Evolutionary conservation across 306 rosid species (phyloP), one percentile per base, ranked within the genome.

Genomic region (Fragaria ananassa): DNA sequence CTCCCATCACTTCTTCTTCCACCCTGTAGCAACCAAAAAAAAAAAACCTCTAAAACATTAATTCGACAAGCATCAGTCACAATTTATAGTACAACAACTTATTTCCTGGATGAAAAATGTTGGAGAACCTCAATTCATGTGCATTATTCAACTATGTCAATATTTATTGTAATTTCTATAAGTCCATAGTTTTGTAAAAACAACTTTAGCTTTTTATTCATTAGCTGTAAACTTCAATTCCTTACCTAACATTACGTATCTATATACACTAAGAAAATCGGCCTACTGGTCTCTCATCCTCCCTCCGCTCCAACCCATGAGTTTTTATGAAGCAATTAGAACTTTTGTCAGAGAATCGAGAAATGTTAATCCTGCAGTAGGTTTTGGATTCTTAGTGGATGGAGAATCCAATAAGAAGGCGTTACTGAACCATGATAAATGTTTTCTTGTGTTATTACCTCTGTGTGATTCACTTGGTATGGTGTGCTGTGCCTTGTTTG

Each of bases 1-100:
- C 99, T 85, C 60, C 99, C 97, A 84, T 95, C 99, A 21, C 99
- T 95, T 84, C 99, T 92, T 84, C 85, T 90, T 42, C 96, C 99
- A 31, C 93, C 96, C 99, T 95, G 74, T 57, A 67, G 68, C 76
- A 77, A 68, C 77, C 77, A 79, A 21, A 72, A 39, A 75, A 60
- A 78, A 21, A 72, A 44, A 35, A 41, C 60, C 47, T 50, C 18
- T 50, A 23, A 61, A 17, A 14, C 10, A 60, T 56, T 42, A 66
- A 54, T 14, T 39, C 68, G 0, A 62, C 41, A 12, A 61, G 19
- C 39, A 61, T 61, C 34, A 61, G 19, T 61, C 31, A 10, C 5
- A 23, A n/a, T 8, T 56, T 21, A 56, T 56, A 3, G 62, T 56
- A 56, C 31, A 54, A 23, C 12, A 25, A 25, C 8, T 60, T 27